These are phyloP conservation scores for Melastoma malabathricum DNA, from an alignment of 345 rosid genomes.

Conservation along the genomic window DNA sequence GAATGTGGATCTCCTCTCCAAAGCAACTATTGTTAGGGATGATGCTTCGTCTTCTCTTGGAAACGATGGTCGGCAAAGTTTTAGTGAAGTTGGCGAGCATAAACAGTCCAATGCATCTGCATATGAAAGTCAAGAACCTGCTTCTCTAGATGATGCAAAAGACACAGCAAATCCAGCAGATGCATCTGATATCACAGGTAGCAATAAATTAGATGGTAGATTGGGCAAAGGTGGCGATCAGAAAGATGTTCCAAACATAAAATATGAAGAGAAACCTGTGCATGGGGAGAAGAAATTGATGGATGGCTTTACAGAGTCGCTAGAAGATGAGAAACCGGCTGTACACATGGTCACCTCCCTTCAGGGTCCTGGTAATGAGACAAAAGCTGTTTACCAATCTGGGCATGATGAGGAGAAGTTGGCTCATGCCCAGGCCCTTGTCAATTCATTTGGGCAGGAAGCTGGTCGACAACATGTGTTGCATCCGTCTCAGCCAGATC, in stretches of 20 bases:
- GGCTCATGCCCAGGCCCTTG: conserved; percentile 15
- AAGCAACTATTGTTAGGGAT: conserved; percentile 17
- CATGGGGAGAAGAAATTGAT: conserved; percentile 15
- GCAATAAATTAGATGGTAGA: conserved; percentile 8
- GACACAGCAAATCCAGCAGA: conserved; percentile 23
- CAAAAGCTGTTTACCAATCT: background rate
- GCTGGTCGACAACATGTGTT: conserved; percentile 1
- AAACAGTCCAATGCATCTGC: conserved; percentile 4
- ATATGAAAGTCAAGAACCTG: conserved; percentile 12
- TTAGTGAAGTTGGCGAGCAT: conserved; percentile 15
- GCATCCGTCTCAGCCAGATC: conserved; percentile 8
- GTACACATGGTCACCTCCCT: background rate
- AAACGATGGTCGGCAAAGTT: conserved; percentile 12
- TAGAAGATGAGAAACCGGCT: too few relatives aligned
- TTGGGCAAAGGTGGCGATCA: conserved; percentile 6
- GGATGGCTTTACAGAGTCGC: conserved; percentile 13
- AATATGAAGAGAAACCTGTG: conserved; percentile 10
- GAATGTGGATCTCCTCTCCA: conserved; percentile 17
- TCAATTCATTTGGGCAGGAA: conserved; percentile 8
- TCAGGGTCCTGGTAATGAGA: conserved; percentile 4
- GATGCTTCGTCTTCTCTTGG: background rate
- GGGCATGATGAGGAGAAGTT: too few relatives aligned
- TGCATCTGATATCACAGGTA: conserved; percentile 2
- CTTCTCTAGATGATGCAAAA: conserved; percentile 2
- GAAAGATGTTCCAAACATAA: conserved; percentile 15